Conservation (phyloP, 2,329 filamentous ascomycete genomes). For the Didymella exigua region DNA sequence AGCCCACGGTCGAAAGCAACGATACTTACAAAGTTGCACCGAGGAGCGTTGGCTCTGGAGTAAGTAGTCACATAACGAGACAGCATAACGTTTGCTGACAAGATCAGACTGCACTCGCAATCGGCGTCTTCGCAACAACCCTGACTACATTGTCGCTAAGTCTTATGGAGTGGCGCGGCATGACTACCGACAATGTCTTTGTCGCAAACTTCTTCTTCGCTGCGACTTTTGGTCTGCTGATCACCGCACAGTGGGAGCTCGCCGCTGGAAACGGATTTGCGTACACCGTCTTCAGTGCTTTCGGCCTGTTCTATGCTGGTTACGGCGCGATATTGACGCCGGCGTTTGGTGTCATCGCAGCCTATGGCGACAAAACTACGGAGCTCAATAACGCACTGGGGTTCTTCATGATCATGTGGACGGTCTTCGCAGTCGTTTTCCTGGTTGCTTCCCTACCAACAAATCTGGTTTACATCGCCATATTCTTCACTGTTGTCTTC, state of each 20-base stretch:
- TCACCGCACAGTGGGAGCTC: conserved; percentile 63
- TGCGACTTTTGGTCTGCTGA: conserved; percentile 58
- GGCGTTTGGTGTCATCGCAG: conserved; percentile 52
- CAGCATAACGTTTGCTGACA: conserved; percentile 20
- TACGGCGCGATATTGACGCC: conserved; percentile 58
- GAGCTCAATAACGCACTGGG: conserved; percentile 58
- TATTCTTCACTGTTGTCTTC: conserved; percentile 57
- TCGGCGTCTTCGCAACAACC: conserved; percentile 62
- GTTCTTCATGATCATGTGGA: conserved; percentile 58
- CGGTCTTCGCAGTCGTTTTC: conserved; percentile 55
- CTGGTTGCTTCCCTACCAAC: conserved; percentile 53
- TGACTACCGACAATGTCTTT: conserved; percentile 58
- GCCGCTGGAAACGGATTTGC: conserved; percentile 59
- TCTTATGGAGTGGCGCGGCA: conserved; percentile 62
- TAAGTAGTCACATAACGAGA: conserved; percentile 24
- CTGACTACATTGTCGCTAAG: conserved; percentile 60
- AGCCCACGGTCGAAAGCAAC: conserved; percentile 13
- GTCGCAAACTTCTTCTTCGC: conserved; percentile 63
- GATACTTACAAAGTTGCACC: background rate
- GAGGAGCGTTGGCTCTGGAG: conserved; percentile 23
- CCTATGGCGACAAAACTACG: conserved; percentile 52
- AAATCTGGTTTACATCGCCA: conserved; percentile 56
- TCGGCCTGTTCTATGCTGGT: conserved; percentile 59
- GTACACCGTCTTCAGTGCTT: conserved; percentile 61
- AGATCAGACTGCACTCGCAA: conserved; percentile 55